Evolutionary conservation across 208 protist genomes (phyloP).

Genomic region (Acanthamoeba triangularis): DNA sequence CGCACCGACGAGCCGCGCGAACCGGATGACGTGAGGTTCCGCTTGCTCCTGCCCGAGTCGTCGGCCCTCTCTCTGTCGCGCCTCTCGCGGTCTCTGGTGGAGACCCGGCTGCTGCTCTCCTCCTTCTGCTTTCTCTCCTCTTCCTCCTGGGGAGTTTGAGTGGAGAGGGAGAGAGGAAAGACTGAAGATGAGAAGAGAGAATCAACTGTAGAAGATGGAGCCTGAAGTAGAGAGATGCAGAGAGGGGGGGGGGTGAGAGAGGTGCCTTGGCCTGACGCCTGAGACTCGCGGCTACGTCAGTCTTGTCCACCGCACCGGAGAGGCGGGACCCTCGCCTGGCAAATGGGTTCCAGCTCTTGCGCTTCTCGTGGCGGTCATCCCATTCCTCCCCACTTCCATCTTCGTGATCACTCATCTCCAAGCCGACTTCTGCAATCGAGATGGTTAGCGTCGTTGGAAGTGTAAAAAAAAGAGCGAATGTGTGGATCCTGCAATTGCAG

Average conservation of each 20-base stretch:
- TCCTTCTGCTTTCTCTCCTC: background rate
- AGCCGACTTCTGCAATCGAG: background rate
- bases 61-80: background rate
- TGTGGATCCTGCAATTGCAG: too few species aligned
- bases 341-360: constrained; percentile 40
- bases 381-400: background rate
- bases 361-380: background rate
- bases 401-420: constrained; percentile 15
- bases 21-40: background rate
- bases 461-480: background rate
- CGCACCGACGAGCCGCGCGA: background rate
- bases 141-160: background rate
- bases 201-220: background rate
- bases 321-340: constrained; percentile 10
- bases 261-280: constrained; percentile 1
- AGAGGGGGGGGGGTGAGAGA: background rate
- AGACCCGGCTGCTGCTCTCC: background rate
- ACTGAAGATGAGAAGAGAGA: background rate
- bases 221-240: background rate
- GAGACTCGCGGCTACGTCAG: background rate
- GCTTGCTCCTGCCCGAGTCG: background rate
- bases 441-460: background rate
- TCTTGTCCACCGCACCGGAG: background rate
- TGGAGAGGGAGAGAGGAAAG: background rate
- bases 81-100: background rate